phyloP scores from a whole-genome alignment of 2,329 filamentous ascomycete genomes.

The Fusarium pseudoanthophilum region DNA sequence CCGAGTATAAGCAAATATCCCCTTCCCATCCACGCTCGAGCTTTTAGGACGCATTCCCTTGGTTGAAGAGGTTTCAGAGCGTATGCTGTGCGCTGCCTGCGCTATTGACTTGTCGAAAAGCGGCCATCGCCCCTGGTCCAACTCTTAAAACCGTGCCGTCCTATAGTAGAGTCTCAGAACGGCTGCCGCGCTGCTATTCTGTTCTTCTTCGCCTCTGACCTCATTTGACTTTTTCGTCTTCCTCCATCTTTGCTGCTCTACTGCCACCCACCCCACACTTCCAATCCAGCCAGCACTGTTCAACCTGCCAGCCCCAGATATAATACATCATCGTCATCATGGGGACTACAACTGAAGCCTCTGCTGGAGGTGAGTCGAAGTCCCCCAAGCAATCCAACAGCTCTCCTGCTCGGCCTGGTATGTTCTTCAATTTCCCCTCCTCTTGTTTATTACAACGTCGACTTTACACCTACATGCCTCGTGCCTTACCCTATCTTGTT shows the following conservation, averaged over 20 bases:
- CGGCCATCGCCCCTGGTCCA: slow-evolving; percentile 38
- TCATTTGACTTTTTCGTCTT: slow-evolving; percentile 51
- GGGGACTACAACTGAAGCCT: slow-evolving; percentile 55
- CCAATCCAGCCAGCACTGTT: slow-evolving; percentile 33
- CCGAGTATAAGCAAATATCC: slow-evolving; percentile 21
- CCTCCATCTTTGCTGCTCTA: slow-evolving; percentile 40
- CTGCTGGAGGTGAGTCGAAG: slow-evolving; percentile 57
- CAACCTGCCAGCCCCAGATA: slow-evolving; percentile 48
- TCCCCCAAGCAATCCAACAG: slow-evolving; percentile 60
- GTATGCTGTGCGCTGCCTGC: slow-evolving; percentile 29
- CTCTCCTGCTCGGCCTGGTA: slow-evolving; percentile 57
- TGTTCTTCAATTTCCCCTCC: slow-evolving; percentile 39
- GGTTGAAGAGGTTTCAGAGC: slow-evolving; percentile 18
- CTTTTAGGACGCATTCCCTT: slow-evolving; percentile 12
- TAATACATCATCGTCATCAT: slow-evolving; percentile 62
- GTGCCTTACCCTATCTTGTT: slow-evolving; percentile 7
- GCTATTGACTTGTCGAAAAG: slow-evolving; percentile 37
- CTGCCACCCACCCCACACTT: slow-evolving; percentile 46
- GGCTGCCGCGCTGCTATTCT: slow-evolving; percentile 39
- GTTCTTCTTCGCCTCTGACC: slow-evolving; percentile 52
- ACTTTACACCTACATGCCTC: not conserved
- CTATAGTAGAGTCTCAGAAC: slow-evolving; percentile 39
- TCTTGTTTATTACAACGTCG: not conserved
- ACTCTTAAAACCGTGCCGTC: slow-evolving; percentile 31
- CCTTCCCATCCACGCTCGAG: slow-evolving; percentile 12